Percentiles rank a stretch among this genome's conserved stretches.
Conservation (phyloP, 78 protist genomes). For the Guillardia theta region DNA sequence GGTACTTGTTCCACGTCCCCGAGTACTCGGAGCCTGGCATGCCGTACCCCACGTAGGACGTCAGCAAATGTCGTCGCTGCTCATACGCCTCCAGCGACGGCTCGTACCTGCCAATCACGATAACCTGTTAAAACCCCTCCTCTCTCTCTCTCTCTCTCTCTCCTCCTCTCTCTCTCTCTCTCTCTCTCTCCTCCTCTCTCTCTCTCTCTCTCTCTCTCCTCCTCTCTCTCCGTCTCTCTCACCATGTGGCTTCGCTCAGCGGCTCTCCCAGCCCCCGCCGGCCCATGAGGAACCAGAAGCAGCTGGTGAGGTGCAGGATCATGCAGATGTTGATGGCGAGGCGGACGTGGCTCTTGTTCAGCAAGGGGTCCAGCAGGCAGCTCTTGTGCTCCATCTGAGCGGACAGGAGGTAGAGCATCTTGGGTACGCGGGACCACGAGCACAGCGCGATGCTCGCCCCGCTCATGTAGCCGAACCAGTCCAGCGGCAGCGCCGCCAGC, state of each 20-base stretch:
- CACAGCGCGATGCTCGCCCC: background rate
- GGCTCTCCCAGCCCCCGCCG: too few species aligned
- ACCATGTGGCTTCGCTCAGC: too few species aligned
- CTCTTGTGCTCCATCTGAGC: background rate
- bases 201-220: too few species aligned
- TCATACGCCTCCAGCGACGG: too few species aligned
- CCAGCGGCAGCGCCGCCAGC: background rate
- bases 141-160: too few species aligned
- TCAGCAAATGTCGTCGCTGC: background rate
- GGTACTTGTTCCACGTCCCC: background rate
- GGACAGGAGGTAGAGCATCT: background rate
- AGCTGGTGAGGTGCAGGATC: background rate
- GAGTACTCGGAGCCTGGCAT: background rate
- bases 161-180: too few species aligned
- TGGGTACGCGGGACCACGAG: background rate
- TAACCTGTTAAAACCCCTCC: too few species aligned
- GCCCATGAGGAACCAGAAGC: background rate
- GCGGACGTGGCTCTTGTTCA: too few species aligned
- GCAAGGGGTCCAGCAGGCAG: background rate
- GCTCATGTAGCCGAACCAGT: background rate
- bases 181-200: too few species aligned
- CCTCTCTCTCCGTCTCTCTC: too few species aligned
- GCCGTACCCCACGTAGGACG: background rate
- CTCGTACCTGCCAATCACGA: too few species aligned
- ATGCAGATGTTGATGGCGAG: background rate